Base-by-base conservation (phyloP, 129 eudicot species). In the Ambrosia artemisiifolia region DNA sequence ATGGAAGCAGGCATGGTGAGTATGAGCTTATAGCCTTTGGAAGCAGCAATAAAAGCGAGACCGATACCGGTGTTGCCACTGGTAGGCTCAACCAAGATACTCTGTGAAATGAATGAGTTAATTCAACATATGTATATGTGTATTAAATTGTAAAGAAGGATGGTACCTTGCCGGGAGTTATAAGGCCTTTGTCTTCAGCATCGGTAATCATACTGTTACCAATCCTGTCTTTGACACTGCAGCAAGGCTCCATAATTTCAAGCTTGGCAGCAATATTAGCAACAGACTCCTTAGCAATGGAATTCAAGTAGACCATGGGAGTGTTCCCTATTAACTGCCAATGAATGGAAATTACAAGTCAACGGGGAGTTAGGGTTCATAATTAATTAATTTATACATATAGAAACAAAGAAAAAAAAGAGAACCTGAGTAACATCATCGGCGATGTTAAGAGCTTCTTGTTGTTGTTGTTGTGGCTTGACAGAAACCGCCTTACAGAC, bases 21-120 rank as follows among this genome's bases (percentile, higher is more conserved):
- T 53, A 88, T 91, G 53, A 95, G 95, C 78, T 88, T 95, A 77
- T 91, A 95, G 69, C 99, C 99, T 85, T 80, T 91, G 40, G 99
- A 83, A 64, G 99, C 99, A 75, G 97, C 99, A 16, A 95, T 91
- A 74, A 95, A 95, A 50, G 99, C 99, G 65, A 95, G 99, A 6
- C 96, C 99, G n/a, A 95, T 95, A 66, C 99, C 99, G 1, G 99
- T 95, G 80, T 95, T 95, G 46, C 99, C 99, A 80, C 99, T 95
- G 34, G 99, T 95, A 48, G 97, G 97, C 81, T 95, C 99, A 80
- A 95, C 99, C 83, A 95, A 83, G 65, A 89, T 74, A 81, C 91
- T 95, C 97, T 95, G 28, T 24, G 28, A 24, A 24, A 24, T 24
- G 28, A 24, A 24, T 24, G 28, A 24, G 47, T 30, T 32, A 34